A percentile compares a stretch with the other conserved stretches of the same genome.
Conservation (phyloP, 2,329 filamentous ascomycete genomes). For the Delphinella strobiligena region DNA sequence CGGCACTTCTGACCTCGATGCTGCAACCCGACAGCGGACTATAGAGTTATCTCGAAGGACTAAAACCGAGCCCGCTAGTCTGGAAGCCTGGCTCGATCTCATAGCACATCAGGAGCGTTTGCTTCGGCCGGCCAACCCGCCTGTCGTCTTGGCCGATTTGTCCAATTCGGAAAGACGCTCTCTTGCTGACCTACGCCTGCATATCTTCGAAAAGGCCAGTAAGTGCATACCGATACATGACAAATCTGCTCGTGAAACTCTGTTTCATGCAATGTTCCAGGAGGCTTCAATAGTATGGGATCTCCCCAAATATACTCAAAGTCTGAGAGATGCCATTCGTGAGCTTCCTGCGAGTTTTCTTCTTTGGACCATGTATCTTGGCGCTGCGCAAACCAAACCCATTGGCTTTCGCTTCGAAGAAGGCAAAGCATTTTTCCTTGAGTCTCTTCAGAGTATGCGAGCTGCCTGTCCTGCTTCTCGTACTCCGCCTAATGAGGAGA, state of each 20-base stretch:
- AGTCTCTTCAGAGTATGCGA: conserved; percentile 36
- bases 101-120: conserved; percentile 65
- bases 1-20: conserved; percentile 10
- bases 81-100: conserved; percentile 65
- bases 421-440: conserved; percentile 46
- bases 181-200: conserved; percentile 67
- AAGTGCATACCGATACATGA: conserved; percentile 35
- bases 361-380: conserved; percentile 63
- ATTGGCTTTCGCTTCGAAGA: conserved; percentile 55
- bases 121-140: conserved; percentile 31
- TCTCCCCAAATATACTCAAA: conserved; percentile 43
- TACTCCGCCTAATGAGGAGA: not conserved
- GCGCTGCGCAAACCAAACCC: conserved; percentile 58
- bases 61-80: conserved; percentile 53
- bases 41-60: conserved; percentile 52
- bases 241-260: conserved; percentile 38
- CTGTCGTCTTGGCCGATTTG: conserved; percentile 31
- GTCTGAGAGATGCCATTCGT: conserved; percentile 53
- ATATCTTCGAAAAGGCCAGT: conserved; percentile 68
- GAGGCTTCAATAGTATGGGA: conserved; percentile 70
- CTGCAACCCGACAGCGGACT: conserved; percentile 37
- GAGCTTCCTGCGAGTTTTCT: conserved; percentile 45
- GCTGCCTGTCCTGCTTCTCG: not conserved
- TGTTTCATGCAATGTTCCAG: conserved; percentile 58
- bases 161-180: conserved; percentile 53